Evolutionary conservation across 441 rosid genomes (phyloP).

Genomic region (Macaranga tanarius): DNA sequence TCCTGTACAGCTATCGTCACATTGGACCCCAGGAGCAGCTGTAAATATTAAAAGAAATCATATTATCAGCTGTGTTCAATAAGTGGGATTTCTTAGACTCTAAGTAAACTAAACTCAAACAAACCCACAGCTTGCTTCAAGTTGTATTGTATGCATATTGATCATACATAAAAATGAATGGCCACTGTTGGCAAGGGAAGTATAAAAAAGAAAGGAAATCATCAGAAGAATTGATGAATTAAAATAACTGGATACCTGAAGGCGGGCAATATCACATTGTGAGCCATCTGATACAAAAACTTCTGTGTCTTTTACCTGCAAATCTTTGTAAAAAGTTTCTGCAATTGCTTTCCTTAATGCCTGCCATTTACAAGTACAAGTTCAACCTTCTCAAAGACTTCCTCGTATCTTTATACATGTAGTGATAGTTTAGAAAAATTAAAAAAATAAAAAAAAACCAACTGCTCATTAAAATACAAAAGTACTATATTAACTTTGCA

Average conservation of each 20-base stretch:
- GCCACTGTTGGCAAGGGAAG: neutral
- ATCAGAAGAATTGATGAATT: neutral
- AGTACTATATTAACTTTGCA: too few species aligned
- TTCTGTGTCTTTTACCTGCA: constrained; percentile 50
- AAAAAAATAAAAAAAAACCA: neutral
- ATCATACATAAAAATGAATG: neutral
- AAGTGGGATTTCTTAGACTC: neutral
- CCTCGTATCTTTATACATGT: neutral
- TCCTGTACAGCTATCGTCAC: constrained; percentile 75
- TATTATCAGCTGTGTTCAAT: neutral
- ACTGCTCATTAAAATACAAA: neutral
- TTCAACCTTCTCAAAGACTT: constrained; percentile 4
- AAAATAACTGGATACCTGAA: constrained; percentile 46
- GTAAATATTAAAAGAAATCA: constrained; percentile 22
- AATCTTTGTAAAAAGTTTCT: constrained; percentile 50
- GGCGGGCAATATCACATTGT: constrained; percentile 80
- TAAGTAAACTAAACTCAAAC: neutral
- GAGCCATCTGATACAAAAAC: constrained; percentile 87
- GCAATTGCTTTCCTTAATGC: constrained; percentile 62
- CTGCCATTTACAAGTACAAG: constrained; percentile 30
- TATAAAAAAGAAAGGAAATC: constrained; percentile 7
- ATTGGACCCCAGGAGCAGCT: constrained; percentile 69
- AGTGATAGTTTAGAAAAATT: neutral
- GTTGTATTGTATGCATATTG: neutral
- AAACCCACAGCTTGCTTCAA: neutral